Percentiles rank a stretch among this genome's conserved stretches.
These are phyloP conservation scores for Aspergillus sp. DNA, from an alignment of 2,329 filamentous ascomycete species.

Conservation along the genomic window DNA sequence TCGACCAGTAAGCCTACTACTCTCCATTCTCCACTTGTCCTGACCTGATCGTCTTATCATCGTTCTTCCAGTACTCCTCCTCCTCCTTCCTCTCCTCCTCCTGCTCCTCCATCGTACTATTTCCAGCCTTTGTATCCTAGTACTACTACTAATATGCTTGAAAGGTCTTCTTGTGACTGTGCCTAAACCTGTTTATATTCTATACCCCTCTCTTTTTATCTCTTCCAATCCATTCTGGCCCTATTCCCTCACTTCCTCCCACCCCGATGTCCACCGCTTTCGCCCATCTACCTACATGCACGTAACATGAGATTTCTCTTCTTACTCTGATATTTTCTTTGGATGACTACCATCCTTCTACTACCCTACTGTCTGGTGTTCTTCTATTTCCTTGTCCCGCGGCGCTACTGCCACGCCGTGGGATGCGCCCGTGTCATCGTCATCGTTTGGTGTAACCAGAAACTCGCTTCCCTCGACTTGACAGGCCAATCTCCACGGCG, in stretches of 20 bases:
- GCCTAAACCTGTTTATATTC: conserved; percentile 25
- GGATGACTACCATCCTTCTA: conserved; percentile 4
- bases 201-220: conserved; percentile 5
- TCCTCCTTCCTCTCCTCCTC: conserved; percentile 11
- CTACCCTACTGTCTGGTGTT: conserved; percentile 6
- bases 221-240: background rate
- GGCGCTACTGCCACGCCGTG: conserved; percentile 31
- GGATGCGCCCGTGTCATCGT: conserved; percentile 40
- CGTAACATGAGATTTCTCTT: conserved; percentile 3
- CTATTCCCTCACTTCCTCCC: background rate
- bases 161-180: conserved; percentile 22
- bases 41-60: conserved; percentile 21
- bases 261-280: conserved; percentile 4
- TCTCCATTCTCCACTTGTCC: conserved; percentile 17
- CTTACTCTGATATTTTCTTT: background rate
- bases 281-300: conserved; percentile 4
- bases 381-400: conserved; percentile 20
- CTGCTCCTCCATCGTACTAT: conserved; percentile 17
- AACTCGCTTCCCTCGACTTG: conserved; percentile 29
- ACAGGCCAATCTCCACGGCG: conserved; percentile 28
- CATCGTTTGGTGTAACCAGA: conserved; percentile 35
- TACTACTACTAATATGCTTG: conserved; percentile 13
- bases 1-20: conserved; percentile 23
- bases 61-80: conserved; percentile 18
- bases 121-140: conserved; percentile 20